Conservation (phyloP, 495 filamentous ascomycete species). For the Penicillium desertorum region DNA sequence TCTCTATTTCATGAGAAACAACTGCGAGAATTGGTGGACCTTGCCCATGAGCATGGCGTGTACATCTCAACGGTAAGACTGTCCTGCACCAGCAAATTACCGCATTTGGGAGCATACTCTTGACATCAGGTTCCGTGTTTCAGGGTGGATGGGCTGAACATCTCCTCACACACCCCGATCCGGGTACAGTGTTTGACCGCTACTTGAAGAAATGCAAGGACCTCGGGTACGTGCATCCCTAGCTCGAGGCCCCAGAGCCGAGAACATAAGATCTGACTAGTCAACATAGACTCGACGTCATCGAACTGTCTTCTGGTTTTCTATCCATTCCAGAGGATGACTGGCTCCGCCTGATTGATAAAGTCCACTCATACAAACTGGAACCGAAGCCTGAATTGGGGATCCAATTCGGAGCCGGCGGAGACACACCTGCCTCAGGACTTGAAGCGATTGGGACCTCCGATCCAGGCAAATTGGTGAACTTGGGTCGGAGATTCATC, state of each 20-base stretch:
- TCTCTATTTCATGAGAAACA: slow-evolving; percentile 50
- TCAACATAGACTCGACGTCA: slow-evolving; percentile 49
- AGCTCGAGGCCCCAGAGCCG: background rate
- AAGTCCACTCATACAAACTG: slow-evolving; percentile 51
- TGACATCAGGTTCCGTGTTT: background rate
- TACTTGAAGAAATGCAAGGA: slow-evolving; percentile 54
- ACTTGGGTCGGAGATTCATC: slow-evolving; percentile 52
- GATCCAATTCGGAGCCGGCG: slow-evolving; percentile 61
- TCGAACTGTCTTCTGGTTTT: slow-evolving; percentile 57
- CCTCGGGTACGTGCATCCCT: slow-evolving; percentile 36
- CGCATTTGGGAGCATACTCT: background rate
- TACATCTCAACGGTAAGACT: slow-evolving; percentile 52
- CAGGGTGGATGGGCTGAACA: slow-evolving; percentile 58
- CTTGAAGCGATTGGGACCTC: slow-evolving; percentile 53
- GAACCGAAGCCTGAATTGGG: slow-evolving; percentile 60
- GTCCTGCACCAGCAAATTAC: background rate
- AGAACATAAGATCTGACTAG: background rate
- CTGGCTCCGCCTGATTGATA: slow-evolving; percentile 57
- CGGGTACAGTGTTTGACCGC: slow-evolving; percentile 46
- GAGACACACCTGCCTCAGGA: slow-evolving; percentile 51
- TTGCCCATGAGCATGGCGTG: slow-evolving; percentile 52
- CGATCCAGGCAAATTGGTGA: slow-evolving; percentile 52
- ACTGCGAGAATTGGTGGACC: slow-evolving; percentile 51
- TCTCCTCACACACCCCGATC: slow-evolving; percentile 50
- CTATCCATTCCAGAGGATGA: slow-evolving; percentile 55